Evolutionary conservation across 768 basidiomycete species (phyloP).

Genomic region (Sporobolomyces pararoseus): DNA sequence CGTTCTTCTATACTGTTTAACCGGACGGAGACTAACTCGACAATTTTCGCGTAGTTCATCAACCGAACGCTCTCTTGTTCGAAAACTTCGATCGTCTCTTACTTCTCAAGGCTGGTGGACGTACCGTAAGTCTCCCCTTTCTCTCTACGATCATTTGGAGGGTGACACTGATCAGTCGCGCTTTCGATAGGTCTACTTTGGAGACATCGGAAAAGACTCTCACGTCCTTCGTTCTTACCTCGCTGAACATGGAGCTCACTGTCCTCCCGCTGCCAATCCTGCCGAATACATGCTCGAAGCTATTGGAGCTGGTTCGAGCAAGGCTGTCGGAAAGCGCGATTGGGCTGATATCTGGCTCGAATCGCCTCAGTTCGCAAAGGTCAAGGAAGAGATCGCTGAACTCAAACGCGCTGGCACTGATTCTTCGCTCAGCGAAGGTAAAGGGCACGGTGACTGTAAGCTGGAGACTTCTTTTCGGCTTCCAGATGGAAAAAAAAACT

Average conservation of each 20-base stretch:
- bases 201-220: slow-evolving; percentile 75
- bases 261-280: slow-evolving; percentile 71
- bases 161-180: too few species aligned
- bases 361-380: slow-evolving; percentile 57
- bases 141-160: not conserved
- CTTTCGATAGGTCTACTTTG: slow-evolving; percentile 59
- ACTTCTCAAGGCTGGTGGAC: slow-evolving; percentile 66
- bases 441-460: slow-evolving; percentile 33
- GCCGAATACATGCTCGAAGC: slow-evolving; percentile 60
- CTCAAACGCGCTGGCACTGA: slow-evolving; percentile 55
- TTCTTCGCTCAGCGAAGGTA: slow-evolving; percentile 47
- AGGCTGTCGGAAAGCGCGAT: slow-evolving; percentile 55
- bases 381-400: slow-evolving; percentile 56
- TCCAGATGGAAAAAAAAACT: too few species aligned
- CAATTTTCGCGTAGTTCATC: too few species aligned
- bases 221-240: slow-evolving; percentile 69
- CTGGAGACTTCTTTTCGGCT: slow-evolving; percentile 44
- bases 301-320: slow-evolving; percentile 74
- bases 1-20: too few species aligned
- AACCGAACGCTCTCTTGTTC: slow-evolving; percentile 64
- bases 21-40: too few species aligned
- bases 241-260: slow-evolving; percentile 65
- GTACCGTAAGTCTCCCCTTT: slow-evolving; percentile 57
- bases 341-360: slow-evolving; percentile 64
- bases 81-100: slow-evolving; percentile 68